Evolutionary conservation across 345 rosid genomes (phyloP).

Genomic region (Eutrema japonicum): DNA sequence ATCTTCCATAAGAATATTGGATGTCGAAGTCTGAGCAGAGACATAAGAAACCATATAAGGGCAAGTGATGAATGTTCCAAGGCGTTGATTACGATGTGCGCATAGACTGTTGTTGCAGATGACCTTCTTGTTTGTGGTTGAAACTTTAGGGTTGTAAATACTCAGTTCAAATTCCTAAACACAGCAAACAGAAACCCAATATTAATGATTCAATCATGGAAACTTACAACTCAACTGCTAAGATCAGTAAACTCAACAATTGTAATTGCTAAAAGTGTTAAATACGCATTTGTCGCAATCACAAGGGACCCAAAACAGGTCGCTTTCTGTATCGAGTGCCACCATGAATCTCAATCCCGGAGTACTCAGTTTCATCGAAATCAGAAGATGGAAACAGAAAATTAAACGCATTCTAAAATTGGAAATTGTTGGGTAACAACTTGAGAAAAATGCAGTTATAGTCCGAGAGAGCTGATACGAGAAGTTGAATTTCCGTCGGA

Average conservation of each 20-base stretch:
- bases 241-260: slow-evolving; percentile 13
- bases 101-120: slow-evolving; percentile 71
- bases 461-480: slow-evolving; percentile 77
- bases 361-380: slow-evolving; percentile 67
- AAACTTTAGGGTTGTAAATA: slow-evolving; percentile 69
- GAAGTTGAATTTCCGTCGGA: slow-evolving; percentile 75
- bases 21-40: slow-evolving; percentile 83
- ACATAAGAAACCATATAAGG: slow-evolving; percentile 80
- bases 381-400: neutral
- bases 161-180: slow-evolving; percentile 71
- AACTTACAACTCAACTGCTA: neutral
- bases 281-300: slow-evolving; percentile 73
- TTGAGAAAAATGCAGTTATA: slow-evolving; percentile 51
- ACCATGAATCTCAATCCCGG: slow-evolving; percentile 88
- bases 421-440: neutral
- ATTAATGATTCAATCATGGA: neutral
- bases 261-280: neutral
- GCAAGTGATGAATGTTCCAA: slow-evolving; percentile 71
- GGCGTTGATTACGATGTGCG: slow-evolving; percentile 62
- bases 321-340: slow-evolving; percentile 90
- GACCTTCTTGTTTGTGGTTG: slow-evolving; percentile 74
- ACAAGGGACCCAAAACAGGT: slow-evolving; percentile 94
- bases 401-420: slow-evolving; percentile 23
- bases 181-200: neutral
- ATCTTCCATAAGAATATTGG: slow-evolving; percentile 80